A percentile compares a stretch with the other conserved stretches of the same genome.
Conservation (phyloP, 2,329 filamentous ascomycete species). For the Phialocephala subalpina region DNA sequence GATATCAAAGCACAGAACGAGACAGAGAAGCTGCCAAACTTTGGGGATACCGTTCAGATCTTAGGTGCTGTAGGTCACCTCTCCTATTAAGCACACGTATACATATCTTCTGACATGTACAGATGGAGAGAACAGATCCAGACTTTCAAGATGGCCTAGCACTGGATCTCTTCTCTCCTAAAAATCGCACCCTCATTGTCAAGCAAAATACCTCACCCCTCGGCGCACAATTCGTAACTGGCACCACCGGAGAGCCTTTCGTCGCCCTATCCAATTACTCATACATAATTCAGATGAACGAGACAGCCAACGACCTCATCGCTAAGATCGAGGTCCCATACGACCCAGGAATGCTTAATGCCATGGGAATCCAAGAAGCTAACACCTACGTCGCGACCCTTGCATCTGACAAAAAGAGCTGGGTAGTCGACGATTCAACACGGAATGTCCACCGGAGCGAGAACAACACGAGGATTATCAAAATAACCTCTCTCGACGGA, state of each 20-base stretch:
- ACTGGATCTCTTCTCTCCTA: conserved; percentile 46
- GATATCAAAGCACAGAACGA: conserved; percentile 27
- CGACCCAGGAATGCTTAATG: conserved; percentile 31
- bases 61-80: conserved; percentile 31
- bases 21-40: conserved; percentile 21
- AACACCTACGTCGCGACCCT: conserved; percentile 35
- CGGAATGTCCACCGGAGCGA: conserved; percentile 43
- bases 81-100: background rate
- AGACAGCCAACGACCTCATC: conserved; percentile 45
- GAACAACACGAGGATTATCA: conserved; percentile 44
- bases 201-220: conserved; percentile 43
- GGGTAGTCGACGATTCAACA: conserved; percentile 45
- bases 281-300: conserved; percentile 44
- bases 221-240: conserved; percentile 42
- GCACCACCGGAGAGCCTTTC: conserved; percentile 42
- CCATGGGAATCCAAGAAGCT: conserved; percentile 28
- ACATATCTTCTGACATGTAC: background rate
- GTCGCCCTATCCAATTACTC: conserved; percentile 43
- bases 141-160: conserved; percentile 45
- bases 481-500: conserved; percentile 44
- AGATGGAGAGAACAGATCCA: conserved; percentile 42
- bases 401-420: conserved; percentile 42
- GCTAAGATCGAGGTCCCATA: conserved; percentile 46
- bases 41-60: conserved; percentile 31
- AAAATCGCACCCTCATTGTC: conserved; percentile 43